phyloP scores from a whole-genome alignment of 1,284 basidiomycete genomes.

The Entoloma clypeatum region DNA sequence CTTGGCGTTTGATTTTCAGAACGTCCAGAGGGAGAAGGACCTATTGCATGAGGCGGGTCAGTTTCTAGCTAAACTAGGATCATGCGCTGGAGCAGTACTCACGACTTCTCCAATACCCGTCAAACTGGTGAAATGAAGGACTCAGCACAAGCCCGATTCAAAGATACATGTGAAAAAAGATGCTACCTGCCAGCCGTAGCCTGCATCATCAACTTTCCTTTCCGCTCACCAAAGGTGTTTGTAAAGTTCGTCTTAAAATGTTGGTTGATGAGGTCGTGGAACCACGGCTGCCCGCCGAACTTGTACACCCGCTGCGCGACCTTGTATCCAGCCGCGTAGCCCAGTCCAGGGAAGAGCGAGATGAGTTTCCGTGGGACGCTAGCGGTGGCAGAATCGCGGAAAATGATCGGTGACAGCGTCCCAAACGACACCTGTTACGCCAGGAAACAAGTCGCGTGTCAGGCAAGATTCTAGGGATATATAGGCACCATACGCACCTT shows the following conservation, averaged over 20 bases:
- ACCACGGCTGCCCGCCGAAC: slow-evolving; percentile 98
- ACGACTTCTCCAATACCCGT: slow-evolving; percentile 98
- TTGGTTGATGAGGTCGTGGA: slow-evolving; percentile 86
- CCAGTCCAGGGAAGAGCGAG: slow-evolving; percentile 95
- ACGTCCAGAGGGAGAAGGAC: slow-evolving; percentile 93
- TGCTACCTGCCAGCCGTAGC: slow-evolving; percentile 92
- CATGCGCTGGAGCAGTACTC: slow-evolving; percentile 26
- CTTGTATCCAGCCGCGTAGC: slow-evolving; percentile 98
- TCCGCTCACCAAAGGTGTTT: slow-evolving; percentile 88
- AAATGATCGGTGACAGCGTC: slow-evolving; percentile 75
- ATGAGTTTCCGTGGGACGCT: slow-evolving; percentile 71
- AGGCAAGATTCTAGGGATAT: not conserved
- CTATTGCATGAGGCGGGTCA: slow-evolving; percentile 37
- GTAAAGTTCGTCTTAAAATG: slow-evolving; percentile 78
- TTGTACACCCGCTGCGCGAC: slow-evolving; percentile 93
- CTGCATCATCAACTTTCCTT: slow-evolving; percentile 95
- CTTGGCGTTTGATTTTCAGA: slow-evolving; percentile 98
- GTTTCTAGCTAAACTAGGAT: not conserved
- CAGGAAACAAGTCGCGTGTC: slow-evolving; percentile 5
- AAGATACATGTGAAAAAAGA: slow-evolving; percentile 22
- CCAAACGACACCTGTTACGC: slow-evolving; percentile 61
- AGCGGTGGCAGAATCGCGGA: slow-evolving; percentile 80
- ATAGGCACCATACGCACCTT: slow-evolving; percentile 43
- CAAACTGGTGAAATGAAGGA: slow-evolving; percentile 45
- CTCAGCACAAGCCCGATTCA: not conserved